Percentiles rank a stretch among this genome's conserved stretches.
Evolutionary conservation across 140 eudicot species (phyloP).

Genomic region (Bidens hawaiensis): DNA sequence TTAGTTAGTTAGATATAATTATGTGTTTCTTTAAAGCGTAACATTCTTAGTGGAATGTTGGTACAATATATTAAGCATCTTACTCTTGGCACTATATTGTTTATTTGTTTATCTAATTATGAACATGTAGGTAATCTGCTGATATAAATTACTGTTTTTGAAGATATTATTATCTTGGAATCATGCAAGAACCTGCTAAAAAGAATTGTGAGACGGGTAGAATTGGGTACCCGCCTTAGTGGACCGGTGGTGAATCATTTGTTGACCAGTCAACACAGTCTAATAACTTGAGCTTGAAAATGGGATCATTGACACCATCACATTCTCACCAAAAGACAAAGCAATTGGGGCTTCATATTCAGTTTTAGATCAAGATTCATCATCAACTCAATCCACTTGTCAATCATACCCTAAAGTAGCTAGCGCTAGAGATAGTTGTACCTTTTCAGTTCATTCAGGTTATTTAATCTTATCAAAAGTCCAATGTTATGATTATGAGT

Average conservation of each 20-base stretch:
- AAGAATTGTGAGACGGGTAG: conserved; percentile 30
- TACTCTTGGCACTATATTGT: conserved; percentile 22
- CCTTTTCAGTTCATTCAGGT: conserved; percentile 30
- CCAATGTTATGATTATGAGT: too few species aligned
- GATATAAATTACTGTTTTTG: conserved; percentile 3
- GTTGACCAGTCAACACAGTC: conserved; percentile 41
- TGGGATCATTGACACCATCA: conserved; percentile 38
- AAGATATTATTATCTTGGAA: too few species aligned
- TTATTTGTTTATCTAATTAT: not conserved
- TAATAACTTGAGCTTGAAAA: conserved; percentile 48
- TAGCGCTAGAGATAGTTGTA: conserved; percentile 41
- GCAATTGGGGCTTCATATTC: conserved; percentile 37
- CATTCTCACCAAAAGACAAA: conserved; percentile 28
- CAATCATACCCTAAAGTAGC: conserved; percentile 56
- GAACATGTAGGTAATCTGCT: conserved; percentile 25
- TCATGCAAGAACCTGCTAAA: conserved; percentile 33
- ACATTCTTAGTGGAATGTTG: conserved; percentile 30
- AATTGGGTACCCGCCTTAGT: conserved; percentile 27
- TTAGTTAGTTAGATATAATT: conserved; percentile 5
- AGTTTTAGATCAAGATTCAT: conserved; percentile 50
- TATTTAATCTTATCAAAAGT: too few species aligned
- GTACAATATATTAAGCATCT: conserved; percentile 39
- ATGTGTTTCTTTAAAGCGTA: conserved; percentile 19
- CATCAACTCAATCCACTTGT: conserved; percentile 57
- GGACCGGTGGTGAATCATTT: conserved; percentile 39